A percentile compares a stretch with the other conserved stretches of the same genome.
Conservation (phyloP, 176 grass and related monocot genomes). For the Metroxylon sagu region DNA sequence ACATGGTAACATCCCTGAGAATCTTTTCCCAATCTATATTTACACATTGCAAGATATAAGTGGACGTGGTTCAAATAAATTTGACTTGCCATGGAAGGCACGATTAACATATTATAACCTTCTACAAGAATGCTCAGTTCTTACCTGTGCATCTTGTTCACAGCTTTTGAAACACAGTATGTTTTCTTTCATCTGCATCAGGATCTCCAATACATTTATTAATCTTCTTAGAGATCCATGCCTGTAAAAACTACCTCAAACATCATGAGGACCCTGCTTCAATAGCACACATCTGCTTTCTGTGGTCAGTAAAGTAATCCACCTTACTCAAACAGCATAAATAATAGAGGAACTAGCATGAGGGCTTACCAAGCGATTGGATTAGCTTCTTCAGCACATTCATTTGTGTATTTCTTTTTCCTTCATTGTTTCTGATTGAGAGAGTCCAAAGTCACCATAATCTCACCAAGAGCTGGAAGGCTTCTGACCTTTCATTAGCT, state of each 20-base stretch:
- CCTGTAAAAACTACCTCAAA: slow-evolving; percentile 27
- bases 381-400: slow-evolving; percentile 80
- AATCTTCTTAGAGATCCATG: slow-evolving; percentile 64
- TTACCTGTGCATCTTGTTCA: slow-evolving; percentile 90
- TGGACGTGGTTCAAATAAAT: neutral
- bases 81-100: neutral
- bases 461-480: slow-evolving; percentile 93
- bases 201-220: slow-evolving; percentile 77
- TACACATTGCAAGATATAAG: slow-evolving; percentile 1
- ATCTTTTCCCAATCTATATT: slow-evolving; percentile 70
- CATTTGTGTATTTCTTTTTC: slow-evolving; percentile 82
- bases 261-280: too few species aligned
- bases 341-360: neutral
- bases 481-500: slow-evolving; percentile 64
- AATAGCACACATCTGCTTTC: too few species aligned
- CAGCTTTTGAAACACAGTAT: slow-evolving; percentile 77
- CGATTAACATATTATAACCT: neutral
- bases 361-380: slow-evolving; percentile 73
- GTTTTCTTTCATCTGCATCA: slow-evolving; percentile 73
- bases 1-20: slow-evolving; percentile 87
- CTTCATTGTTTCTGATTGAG: slow-evolving; percentile 78
- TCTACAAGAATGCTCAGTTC: neutral
- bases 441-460: slow-evolving; percentile 89
- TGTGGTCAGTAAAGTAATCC: too few species aligned
- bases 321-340: too few species aligned